phyloP scores from a whole-genome alignment of 2,329 filamentous ascomycete species.

The Ophiostoma triangulosporum region DNA sequence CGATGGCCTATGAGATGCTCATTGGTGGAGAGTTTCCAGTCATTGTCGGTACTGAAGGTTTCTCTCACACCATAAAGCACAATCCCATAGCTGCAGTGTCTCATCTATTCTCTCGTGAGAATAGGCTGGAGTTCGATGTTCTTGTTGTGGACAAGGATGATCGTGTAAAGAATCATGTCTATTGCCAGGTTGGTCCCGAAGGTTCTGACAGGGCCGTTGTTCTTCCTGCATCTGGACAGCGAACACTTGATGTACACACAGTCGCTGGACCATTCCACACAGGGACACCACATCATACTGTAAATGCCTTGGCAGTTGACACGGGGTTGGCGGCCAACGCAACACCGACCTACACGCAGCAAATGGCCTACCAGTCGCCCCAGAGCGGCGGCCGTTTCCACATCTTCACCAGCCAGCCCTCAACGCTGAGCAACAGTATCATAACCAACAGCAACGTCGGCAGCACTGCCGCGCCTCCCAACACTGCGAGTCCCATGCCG shows the following conservation, averaged over 20 bases:
- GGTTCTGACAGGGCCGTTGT: no score
- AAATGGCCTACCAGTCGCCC: slow-evolving; percentile 7
- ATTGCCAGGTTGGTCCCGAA: no score
- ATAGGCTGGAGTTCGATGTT: no score
- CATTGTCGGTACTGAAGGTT: no score
- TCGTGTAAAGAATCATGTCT: no score
- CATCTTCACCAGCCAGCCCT: slow-evolving; percentile 8
- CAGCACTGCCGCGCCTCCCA: not conserved
- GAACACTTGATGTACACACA: not conserved
- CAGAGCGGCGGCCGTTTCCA: slow-evolving; percentile 3
- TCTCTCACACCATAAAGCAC: no score
- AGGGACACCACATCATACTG: not conserved
- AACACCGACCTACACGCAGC: slow-evolving; percentile 8
- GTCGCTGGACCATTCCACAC: not conserved
- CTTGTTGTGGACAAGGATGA: no score
- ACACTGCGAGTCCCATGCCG: not conserved
- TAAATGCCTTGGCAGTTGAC: not conserved
- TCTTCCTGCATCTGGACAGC: not conserved
- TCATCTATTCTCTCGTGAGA: no score
- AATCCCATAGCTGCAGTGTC: no score
- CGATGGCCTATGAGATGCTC: no score
- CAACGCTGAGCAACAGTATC: not conserved
- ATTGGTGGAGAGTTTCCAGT: no score
- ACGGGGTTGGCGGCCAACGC: not conserved
- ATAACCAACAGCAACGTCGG: not conserved